A percentile compares a stretch with the other conserved stretches of the same genome.
phyloP scores from a whole-genome alignment of 75 land plant species.

The Chamaecyparis obtusa region DNA sequence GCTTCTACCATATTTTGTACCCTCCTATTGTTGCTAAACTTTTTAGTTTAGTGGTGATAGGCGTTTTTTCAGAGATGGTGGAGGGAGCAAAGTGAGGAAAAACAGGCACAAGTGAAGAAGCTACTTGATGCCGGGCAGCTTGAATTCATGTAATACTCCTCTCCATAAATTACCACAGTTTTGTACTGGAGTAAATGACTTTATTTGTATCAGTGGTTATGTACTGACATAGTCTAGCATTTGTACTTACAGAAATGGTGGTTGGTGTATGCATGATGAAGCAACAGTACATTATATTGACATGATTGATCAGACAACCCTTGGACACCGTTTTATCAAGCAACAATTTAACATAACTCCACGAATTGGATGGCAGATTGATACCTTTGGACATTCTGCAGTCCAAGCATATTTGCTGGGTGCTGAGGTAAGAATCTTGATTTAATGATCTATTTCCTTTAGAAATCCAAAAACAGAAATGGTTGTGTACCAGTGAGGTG shows the following conservation, averaged over 20 bases:
- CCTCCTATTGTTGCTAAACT: not conserved
- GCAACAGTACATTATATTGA: slow-evolving; percentile 89
- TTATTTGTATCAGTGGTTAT: not conserved
- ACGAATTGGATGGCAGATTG: slow-evolving; percentile 95
- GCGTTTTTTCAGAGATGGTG: slow-evolving; percentile 86
- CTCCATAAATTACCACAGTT: not conserved
- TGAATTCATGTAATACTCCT: slow-evolving; percentile 59
- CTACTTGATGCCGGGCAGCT: slow-evolving; percentile 57
- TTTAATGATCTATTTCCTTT: not conserved
- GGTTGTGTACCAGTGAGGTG: not conserved
- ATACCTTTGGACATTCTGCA: slow-evolving; percentile 98
- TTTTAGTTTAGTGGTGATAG: slow-evolving; percentile 20
- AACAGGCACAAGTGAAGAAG: slow-evolving; percentile 44
- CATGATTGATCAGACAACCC: slow-evolving; percentile 96
- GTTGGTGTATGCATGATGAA: slow-evolving; percentile 98
- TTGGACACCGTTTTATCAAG: slow-evolving; percentile 82
- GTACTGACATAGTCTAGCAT: not conserved
- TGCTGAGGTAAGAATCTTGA: slow-evolving; percentile 61
- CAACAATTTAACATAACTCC: slow-evolving; percentile 65
- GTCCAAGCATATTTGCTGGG: slow-evolving; percentile 76
- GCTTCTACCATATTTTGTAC: not conserved
- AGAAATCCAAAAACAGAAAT: not conserved
- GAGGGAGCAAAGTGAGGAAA: slow-evolving; percentile 40
- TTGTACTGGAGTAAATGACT: not conserved
- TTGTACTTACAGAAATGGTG: slow-evolving; percentile 75